Base-by-base conservation (phyloP, 179 eudicot genomes). In the Beta macrorhiza region DNA sequence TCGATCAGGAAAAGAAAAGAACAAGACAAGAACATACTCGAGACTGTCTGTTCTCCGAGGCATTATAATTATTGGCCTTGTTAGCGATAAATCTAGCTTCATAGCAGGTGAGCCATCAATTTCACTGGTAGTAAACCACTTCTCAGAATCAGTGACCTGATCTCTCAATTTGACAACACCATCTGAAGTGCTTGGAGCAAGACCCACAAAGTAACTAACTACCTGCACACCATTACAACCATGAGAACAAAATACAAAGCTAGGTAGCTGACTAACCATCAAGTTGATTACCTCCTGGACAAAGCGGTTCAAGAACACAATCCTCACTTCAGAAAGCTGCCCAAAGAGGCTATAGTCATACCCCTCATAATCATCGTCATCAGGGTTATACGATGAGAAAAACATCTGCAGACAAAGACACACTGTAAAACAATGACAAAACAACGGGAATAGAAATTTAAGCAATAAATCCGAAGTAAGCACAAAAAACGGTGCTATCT, bases 61-160 rank as follows among this genome's bases (percentile, higher is more conserved):
- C 99, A 95, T 92, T 85, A 95, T 65, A 80, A 95, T 95, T 82
- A 95, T 93, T 61, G 99, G 99, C 87, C 90, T 95, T 62, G 85
- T 91, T 69, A 95, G 90, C 65, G 99, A 93, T 78, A 95, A 86
- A 86, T 95, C 93, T 82, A 95, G 82, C 89, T 91, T 95, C 68
- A 95, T 81, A 79, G 99, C 99, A 74, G 98, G 98, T 47, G 95
- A 92, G 83, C 99, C 99, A 86, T 95, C 99, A 84, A 95, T 81
- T 86, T 95, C 97, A 85, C 95, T 93, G 61, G 85, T 86, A 74
- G 93, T 89, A 75, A 92, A 91, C 94, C 93, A 91, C 89, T 92
- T 92, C 83, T 95, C 98, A 61, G 97, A 86, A 85, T 95, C 85
- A 79, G 98, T 92, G 79, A 84, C 91, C 82, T 95, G 98, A 86